Conservation (phyloP, 768 basidiomycete species). For the Arthromyces matolae region DNA sequence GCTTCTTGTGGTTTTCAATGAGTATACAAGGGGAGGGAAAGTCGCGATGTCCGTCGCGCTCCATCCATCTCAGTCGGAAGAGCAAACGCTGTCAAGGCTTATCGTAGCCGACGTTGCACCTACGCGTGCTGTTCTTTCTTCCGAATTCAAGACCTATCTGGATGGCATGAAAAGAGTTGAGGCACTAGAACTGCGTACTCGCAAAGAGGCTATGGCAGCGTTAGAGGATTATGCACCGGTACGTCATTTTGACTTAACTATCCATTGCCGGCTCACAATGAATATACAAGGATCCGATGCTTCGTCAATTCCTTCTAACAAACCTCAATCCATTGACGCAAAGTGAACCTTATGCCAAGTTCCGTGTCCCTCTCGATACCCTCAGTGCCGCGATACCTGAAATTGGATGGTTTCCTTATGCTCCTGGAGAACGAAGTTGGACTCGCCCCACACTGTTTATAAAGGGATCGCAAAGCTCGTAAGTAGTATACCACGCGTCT, state of each 20-base stretch:
- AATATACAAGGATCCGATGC: conserved; percentile 59
- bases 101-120: conserved; percentile 82
- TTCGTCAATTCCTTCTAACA: conserved; percentile 78
- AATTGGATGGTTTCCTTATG: conserved; percentile 75
- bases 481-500: conserved; percentile 16
- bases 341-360: conserved; percentile 38
- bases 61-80: conserved; percentile 34
- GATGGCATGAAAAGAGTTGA: conserved; percentile 72
- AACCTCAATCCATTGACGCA: conserved; percentile 49
- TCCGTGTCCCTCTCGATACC: conserved; percentile 68
- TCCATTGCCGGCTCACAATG: neutral
- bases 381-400: conserved; percentile 55
- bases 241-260: conserved; percentile 12
- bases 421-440: conserved; percentile 46
- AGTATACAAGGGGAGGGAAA: conserved; percentile 68
- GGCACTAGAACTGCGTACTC: conserved; percentile 41
- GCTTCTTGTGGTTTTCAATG: neutral
- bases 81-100: conserved; percentile 42
- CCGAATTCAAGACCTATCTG: conserved; percentile 63
- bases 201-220: conserved; percentile 64
- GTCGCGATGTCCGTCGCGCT: conserved; percentile 67
- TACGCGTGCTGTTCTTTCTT: conserved; percentile 43
- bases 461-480: conserved; percentile 76
- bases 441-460: conserved; percentile 62
- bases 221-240: conserved; percentile 62